Evolutionary conservation across 345 rosid species (phyloP).

Genomic region (Citrus reticulata): DNA sequence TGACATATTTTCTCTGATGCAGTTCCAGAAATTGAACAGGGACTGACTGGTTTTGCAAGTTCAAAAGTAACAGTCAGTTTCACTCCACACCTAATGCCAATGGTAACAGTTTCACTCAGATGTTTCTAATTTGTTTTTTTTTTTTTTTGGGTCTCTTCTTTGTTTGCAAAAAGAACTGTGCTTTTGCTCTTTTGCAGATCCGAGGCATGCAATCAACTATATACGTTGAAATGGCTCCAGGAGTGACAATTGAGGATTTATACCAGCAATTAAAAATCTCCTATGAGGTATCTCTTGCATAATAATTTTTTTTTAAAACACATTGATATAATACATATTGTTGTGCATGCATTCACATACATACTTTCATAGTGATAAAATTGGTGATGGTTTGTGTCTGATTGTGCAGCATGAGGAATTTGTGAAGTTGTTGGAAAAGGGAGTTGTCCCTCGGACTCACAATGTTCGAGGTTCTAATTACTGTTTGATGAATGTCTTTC

Average conservation of each 20-base stretch:
- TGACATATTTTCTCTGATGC: conserved; percentile 26
- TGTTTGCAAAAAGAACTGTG: background rate
- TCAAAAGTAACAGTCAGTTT: conserved; percentile 86
- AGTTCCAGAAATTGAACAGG: conserved; percentile 99
- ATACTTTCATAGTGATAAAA: background rate
- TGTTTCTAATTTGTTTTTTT: too few relatives aligned
- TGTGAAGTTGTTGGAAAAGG: conserved; percentile 65
- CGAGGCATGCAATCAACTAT: conserved; percentile 99
- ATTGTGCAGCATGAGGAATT: conserved; percentile 74
- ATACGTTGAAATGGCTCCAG: conserved; percentile 76
- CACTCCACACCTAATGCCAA: conserved; percentile 98
- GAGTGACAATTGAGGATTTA: conserved; percentile 57
- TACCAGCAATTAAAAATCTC: conserved; percentile 47
- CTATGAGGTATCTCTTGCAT: conserved; percentile 50
- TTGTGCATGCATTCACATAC: too few relatives aligned
- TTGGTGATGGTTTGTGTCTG: background rate
- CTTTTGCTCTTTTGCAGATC: conserved; percentile 37
- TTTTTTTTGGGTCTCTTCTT: background rate
- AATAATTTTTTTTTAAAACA: background rate
- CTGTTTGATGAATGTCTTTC: conserved; percentile 79
- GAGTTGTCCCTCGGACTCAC: conserved; percentile 75
- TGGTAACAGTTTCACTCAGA: conserved; percentile 45
- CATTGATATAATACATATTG: background rate
- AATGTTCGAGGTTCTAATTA: conserved; percentile 92
- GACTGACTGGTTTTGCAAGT: conserved; percentile 65